Evolutionary conservation across 192 early-diverging fungal genomes (phyloP), one percentile per base, ranked within the genome.

Genomic region (Podila horticola): DNA sequence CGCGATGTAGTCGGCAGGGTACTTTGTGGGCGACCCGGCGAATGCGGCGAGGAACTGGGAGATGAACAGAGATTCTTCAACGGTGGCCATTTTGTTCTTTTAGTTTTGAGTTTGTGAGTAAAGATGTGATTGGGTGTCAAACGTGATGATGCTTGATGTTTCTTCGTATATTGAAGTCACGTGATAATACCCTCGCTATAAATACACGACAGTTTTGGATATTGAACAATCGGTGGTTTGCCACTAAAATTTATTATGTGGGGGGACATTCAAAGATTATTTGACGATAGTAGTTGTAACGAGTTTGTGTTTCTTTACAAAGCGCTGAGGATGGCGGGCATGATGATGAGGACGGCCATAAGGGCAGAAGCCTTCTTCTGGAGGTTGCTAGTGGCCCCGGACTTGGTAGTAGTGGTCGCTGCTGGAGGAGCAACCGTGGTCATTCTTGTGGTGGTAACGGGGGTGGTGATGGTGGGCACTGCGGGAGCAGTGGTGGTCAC

Each of bases 1-100:
- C 7, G 77, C 45, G 29, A 81, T 62, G 31, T 59, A 73, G 11
- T 72, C 67, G 3, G 65, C 61, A 45, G 77, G 66, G 70, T 38
- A 81, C 62, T 73, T 73, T 62, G 77, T 73, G 1, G 62, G 34
- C 62, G 64, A 66, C 22, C 50, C 33, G 19, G 61, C 65, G 57
- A 65, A 81, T 22, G 67, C 77, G 17, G 71, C 77, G 59, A 81
- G 55, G 67, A 81, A 72, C 71, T 81, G 77, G 13, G 77, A 69
- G 71, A 81, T 81, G 63, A 73, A 81, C 34, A 69, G 71, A 7
- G 77, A 81, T 81, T 81, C 77, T 24, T 81, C 77, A 30, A 68
- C 66, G 13, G 77, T 58, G 10, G 77, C 62, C 77, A 81, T 81
- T 51, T 45, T 62, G 36, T 10, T 55, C 52, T 55, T 55, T 55